Conservation (phyloP, 129 eudicot species). For the Mikania micrantha region DNA sequence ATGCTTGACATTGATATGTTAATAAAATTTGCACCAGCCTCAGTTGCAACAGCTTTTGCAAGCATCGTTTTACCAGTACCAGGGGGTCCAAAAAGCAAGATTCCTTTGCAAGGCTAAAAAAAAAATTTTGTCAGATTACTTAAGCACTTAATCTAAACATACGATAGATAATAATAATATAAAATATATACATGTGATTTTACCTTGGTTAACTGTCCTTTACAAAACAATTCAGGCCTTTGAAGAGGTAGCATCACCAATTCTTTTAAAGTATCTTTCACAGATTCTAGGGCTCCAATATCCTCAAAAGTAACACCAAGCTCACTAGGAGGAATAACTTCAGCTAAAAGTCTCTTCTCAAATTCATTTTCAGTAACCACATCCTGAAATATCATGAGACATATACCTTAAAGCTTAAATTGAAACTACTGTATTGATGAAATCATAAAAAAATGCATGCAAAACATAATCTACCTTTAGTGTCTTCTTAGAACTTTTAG, state of each 20-base stretch:
- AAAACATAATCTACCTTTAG: slow-evolving; percentile 48
- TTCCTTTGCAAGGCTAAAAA: slow-evolving; percentile 84
- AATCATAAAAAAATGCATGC: not conserved
- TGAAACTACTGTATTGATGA: not conserved
- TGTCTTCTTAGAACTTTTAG: slow-evolving; percentile 67
- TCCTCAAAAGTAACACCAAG: slow-evolving; percentile 91
- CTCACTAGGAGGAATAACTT: slow-evolving; percentile 84
- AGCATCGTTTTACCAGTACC: slow-evolving; percentile 98
- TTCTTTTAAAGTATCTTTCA: slow-evolving; percentile 70
- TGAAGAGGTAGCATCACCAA: slow-evolving; percentile 72
- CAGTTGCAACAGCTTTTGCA: slow-evolving; percentile 93
- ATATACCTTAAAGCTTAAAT: not conserved
- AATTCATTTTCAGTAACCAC: slow-evolving; percentile 87
- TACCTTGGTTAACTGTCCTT: slow-evolving; percentile 83
- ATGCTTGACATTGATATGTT: slow-evolving; percentile 88
- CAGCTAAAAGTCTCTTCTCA: slow-evolving; percentile 75
- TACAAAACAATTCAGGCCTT: slow-evolving; percentile 79
- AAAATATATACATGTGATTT: not conserved
- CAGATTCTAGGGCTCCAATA: slow-evolving; percentile 88
- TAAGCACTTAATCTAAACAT: not conserved
- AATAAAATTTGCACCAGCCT: slow-evolving; percentile 87
- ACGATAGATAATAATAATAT: not conserved
- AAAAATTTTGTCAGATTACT: slow-evolving; percentile 1
- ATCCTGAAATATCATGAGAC: slow-evolving; percentile 39
- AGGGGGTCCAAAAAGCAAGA: slow-evolving; percentile 85